Percentiles rank a stretch among this genome's conserved stretches.
Evolutionary conservation across 495 filamentous ascomycete genomes (phyloP).

Genomic region (Trypethelium eluteriae): DNA sequence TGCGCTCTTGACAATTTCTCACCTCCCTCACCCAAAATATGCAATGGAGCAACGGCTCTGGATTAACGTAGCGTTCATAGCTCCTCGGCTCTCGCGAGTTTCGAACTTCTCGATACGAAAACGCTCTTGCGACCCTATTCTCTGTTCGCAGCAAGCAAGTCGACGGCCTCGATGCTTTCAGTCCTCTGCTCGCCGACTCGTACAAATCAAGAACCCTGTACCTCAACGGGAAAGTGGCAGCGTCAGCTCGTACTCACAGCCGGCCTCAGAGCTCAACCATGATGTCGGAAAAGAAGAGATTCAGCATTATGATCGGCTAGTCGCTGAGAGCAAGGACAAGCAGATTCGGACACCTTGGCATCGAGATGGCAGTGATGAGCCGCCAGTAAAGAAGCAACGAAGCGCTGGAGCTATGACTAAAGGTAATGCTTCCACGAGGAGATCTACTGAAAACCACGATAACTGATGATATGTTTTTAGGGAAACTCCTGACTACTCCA

Average conservation of each 20-base stretch:
- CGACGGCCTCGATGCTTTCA: not conserved
- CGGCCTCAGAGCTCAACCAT: slow-evolving; percentile 31
- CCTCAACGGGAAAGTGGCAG: slow-evolving; percentile 3
- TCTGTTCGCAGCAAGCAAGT: not conserved
- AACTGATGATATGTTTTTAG: slow-evolving; percentile 37
- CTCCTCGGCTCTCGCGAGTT: not conserved
- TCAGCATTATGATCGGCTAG: slow-evolving; percentile 34
- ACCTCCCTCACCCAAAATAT: not conserved
- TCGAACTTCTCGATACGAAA: not conserved
- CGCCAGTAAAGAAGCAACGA: slow-evolving; percentile 44
- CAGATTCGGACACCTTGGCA: slow-evolving; percentile 59
- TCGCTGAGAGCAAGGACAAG: slow-evolving; percentile 44
- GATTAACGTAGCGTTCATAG: not conserved
- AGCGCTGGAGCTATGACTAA: slow-evolving; percentile 53
- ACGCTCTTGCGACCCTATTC: not conserved
- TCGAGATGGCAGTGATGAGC: slow-evolving; percentile 54
- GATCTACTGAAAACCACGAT: not conserved
- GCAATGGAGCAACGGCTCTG: not conserved
- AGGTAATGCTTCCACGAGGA: slow-evolving; percentile 41
- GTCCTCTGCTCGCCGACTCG: not conserved
- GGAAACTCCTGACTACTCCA: slow-evolving; percentile 84
- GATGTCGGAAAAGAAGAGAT: slow-evolving; percentile 35
- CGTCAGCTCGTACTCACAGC: slow-evolving; percentile 23
- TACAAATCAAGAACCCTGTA: not conserved
- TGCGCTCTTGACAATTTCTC: not conserved